Evolutionary conservation across 768 basidiomycete species (phyloP).

Genomic region (Tricholoma sp.): DNA sequence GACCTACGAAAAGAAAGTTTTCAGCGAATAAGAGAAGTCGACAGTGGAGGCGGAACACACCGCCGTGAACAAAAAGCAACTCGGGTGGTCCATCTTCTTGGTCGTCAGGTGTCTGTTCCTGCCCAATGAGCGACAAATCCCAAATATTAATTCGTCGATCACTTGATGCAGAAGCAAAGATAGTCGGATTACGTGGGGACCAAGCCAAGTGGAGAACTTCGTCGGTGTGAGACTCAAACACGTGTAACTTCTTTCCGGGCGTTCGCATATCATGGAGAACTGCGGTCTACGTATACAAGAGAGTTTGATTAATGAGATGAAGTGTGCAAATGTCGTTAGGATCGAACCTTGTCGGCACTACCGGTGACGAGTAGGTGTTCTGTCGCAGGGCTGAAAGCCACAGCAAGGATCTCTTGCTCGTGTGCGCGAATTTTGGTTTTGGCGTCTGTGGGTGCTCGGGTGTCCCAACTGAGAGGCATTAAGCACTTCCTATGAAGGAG

Average conservation of each 20-base stretch:
- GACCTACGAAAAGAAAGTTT: slow-evolving; percentile 46
- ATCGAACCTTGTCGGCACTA: slow-evolving; percentile 84
- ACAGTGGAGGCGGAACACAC: slow-evolving; percentile 35
- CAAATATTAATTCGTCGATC: slow-evolving; percentile 93
- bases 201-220: slow-evolving; percentile 92
- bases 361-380: slow-evolving; percentile 84
- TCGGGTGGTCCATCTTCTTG: slow-evolving; percentile 98
- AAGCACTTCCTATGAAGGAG: background rate
- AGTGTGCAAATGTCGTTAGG: background rate
- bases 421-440: slow-evolving; percentile 77
- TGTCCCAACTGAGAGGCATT: slow-evolving; percentile 74
- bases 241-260: slow-evolving; percentile 73
- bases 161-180: slow-evolving; percentile 93
- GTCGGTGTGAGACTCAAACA: slow-evolving; percentile 90
- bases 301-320: background rate
- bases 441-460: slow-evolving; percentile 66
- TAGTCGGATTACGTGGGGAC: slow-evolving; percentile 89
- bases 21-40: background rate
- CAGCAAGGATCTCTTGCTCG: slow-evolving; percentile 84
- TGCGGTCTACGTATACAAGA: slow-evolving; percentile 53
- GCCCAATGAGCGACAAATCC: slow-evolving; percentile 88
- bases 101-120: slow-evolving; percentile 96
- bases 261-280: slow-evolving; percentile 82
- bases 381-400: slow-evolving; percentile 82
- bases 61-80: slow-evolving; percentile 93